Base-by-base conservation (phyloP, 768 basidiomycete genomes). In the Boletus patriciae region DNA sequence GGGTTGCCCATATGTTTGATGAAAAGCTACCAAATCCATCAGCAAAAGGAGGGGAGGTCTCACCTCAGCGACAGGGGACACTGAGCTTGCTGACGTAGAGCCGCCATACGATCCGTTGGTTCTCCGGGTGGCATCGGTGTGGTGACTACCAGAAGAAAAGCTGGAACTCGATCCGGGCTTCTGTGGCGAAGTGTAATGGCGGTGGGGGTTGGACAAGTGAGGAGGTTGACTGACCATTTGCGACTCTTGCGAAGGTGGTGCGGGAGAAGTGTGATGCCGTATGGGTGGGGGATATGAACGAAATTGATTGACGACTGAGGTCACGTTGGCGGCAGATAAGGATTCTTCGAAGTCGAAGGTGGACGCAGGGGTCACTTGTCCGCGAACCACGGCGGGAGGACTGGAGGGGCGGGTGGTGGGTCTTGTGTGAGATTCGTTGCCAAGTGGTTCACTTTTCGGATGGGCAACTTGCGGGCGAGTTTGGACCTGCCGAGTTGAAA, bases 251-350 rank as follows among this genome's bases (percentile, higher is more conserved):
- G 66, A 56, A 64, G 67, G 37, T 31, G 44, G 43, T 25, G 60
- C 57, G 59, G 66, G 64, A 57, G 65, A 59, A 64, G 60, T 33
- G 38, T 40, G 47, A 62, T 57, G 66, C 54, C 59, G 66, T 58
- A 59, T 47, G 54, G 63, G 61, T 58, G 65, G 62, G 51, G 62
- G 60, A 65, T 56, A 67, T 66, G 69, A 71, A 61, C 63, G 69
- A 68, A 47, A 52, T 46, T 70, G 69, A 70, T 72, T 72, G 60
- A 68, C 69, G 54, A 65, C 65, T 36, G 70, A 70, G 60, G 65
- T 55, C 57, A 68, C 60, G 50, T 65, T 67, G 55, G 68, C 68
- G 21, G 67, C 67, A 43, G 63, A 69, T 44, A 70, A 50, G 60
- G 60, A 65, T 61, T 67, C 67, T 50, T 70, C 61, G 57, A 68